phyloP scores from a whole-genome alignment of 805 yeast species.

The Isabelozyma heimii region DNA sequence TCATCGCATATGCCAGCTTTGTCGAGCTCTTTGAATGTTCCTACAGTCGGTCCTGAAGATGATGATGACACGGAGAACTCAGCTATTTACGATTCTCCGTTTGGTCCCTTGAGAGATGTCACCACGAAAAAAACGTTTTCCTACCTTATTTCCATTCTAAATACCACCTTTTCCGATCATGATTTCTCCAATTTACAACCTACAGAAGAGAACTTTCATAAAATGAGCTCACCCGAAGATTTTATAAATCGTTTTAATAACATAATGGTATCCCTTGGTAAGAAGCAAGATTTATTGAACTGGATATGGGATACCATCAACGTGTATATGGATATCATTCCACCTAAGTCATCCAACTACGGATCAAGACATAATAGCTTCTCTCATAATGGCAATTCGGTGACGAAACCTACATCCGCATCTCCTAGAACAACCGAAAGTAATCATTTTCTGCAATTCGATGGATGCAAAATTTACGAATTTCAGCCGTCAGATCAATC shows the following conservation, averaged over 20 bases:
- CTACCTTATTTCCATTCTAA: slow-evolving; percentile 82
- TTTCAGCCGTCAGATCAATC: slow-evolving; percentile 60
- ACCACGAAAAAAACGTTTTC: slow-evolving; percentile 88
- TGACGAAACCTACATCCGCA: not conserved
- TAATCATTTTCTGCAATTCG: slow-evolving; percentile 8
- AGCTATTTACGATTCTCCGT: slow-evolving; percentile 58
- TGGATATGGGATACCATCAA: slow-evolving; percentile 90
- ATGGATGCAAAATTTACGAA: slow-evolving; percentile 61
- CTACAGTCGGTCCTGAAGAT: not conserved
- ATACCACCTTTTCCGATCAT: slow-evolving; percentile 93
- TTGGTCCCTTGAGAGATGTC: slow-evolving; percentile 87
- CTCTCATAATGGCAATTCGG: slow-evolving; percentile 1
- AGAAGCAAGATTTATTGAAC: slow-evolving; percentile 41
- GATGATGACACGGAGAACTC: slow-evolving; percentile 7
- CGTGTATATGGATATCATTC: slow-evolving; percentile 68
- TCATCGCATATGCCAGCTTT: slow-evolving; percentile 9
- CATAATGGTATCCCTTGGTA: slow-evolving; percentile 54
- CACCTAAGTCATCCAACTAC: slow-evolving; percentile 20
- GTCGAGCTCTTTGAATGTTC: slow-evolving; percentile 20
- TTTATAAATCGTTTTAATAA: slow-evolving; percentile 72
- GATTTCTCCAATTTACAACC: slow-evolving; percentile 90
- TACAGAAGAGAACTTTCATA: slow-evolving; percentile 49
- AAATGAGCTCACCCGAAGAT: slow-evolving; percentile 36
- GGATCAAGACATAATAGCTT: slow-evolving; percentile 28
- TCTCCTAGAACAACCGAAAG: not conserved